Evolutionary conservation across 192 early-diverging fungal genomes (phyloP).

Genomic region (Backusella morwellensis): DNA sequence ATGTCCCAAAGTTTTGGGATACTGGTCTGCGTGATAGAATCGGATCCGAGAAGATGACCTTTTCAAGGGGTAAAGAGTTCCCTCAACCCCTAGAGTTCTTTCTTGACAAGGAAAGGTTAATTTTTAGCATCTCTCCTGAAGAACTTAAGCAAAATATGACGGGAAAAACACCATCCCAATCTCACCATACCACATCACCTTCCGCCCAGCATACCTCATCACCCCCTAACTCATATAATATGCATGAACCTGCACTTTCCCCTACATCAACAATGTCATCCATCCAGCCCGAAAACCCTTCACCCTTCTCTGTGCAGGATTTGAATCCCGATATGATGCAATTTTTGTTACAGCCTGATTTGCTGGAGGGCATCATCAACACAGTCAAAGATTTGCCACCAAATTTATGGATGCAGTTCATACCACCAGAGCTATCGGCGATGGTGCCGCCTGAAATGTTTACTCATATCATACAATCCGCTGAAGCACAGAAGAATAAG

Average conservation of each 20-base stretch:
- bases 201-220: neutral
- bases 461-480: neutral
- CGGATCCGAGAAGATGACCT: conserved; percentile 1
- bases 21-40: conserved; percentile 16
- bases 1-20: conserved; percentile 32
- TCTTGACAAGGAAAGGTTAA: conserved; percentile 3
- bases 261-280: neutral
- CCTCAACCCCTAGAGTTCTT: conserved; percentile 14
- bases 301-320: neutral
- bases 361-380: neutral
- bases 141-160: neutral
- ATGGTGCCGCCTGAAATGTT: conserved; percentile 10
- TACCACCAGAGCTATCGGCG: neutral
- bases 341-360: conserved; percentile 8
- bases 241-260: neutral
- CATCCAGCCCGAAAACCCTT: neutral
- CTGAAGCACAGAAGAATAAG: neutral
- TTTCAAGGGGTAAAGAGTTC: conserved; percentile 1
- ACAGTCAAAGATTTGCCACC: conserved; percentile 1
- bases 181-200: neutral
- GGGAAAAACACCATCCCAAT: neutral
- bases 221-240: neutral
- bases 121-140: conserved; percentile 9
- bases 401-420: neutral
- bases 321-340: neutral